phyloP scores from a whole-genome alignment of 139 green algal species.

The Tetradesmus lagerheimii region DNA sequence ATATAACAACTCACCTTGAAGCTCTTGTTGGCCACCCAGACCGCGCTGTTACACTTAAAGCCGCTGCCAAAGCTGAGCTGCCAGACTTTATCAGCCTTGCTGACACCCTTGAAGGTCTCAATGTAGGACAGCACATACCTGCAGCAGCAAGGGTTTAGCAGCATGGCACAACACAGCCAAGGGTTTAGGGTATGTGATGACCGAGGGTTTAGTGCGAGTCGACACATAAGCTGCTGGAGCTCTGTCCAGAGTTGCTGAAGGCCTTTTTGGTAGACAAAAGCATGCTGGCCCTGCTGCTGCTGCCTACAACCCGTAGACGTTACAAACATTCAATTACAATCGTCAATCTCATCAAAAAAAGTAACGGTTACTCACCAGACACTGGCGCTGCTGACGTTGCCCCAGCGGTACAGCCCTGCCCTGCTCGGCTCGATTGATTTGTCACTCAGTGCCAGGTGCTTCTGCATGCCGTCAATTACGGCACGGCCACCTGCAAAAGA shows the following conservation, averaged over 20 bases:
- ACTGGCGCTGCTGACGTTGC: slow-evolving; percentile 86
- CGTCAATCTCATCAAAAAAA: not conserved
- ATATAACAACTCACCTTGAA: slow-evolving; percentile 29
- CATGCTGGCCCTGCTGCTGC: too few species aligned
- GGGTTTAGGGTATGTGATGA: not conserved
- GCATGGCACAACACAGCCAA: not conserved
- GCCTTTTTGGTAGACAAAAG: not conserved
- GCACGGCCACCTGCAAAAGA: slow-evolving; percentile 72
- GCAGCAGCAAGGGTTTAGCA: not conserved
- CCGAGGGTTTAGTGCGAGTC: too few species aligned
- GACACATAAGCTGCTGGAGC: too few species aligned
- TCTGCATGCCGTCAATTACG: slow-evolving; percentile 97
- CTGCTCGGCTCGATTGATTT: slow-evolving; percentile 81
- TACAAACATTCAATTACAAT: too few species aligned
- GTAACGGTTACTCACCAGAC: slow-evolving; percentile 66
- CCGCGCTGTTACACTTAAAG: slow-evolving; percentile 99
- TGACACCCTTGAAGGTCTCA: slow-evolving; percentile 76
- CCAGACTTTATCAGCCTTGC: slow-evolving; percentile 83
- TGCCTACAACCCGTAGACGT: too few species aligned
- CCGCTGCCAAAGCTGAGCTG: slow-evolving; percentile 94
- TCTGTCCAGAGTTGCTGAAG: too few species aligned
- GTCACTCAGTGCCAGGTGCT: slow-evolving; percentile 82
- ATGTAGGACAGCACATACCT: slow-evolving; percentile 82
- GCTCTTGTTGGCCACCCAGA: slow-evolving; percentile 78
- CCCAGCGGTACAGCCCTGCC: slow-evolving; percentile 86